phyloP scores from a whole-genome alignment of 176 grass and related monocot genomes.

The Guadua angustifolia region DNA sequence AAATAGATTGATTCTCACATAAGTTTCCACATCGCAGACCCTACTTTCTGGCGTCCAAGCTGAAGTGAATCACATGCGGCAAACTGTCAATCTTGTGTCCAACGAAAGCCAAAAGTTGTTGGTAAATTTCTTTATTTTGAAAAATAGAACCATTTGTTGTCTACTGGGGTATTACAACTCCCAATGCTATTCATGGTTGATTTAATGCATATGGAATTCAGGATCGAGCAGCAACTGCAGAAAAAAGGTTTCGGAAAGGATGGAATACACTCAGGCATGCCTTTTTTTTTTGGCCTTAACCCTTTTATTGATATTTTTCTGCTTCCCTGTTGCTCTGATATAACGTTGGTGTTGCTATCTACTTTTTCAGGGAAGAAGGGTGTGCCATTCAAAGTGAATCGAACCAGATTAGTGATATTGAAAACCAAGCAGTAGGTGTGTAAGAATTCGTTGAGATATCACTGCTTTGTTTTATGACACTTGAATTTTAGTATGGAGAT shows the following conservation, averaged over 20 bases:
- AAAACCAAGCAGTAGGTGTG: slow-evolving; percentile 59
- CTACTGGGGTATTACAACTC: not conserved
- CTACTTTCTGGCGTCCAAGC: slow-evolving; percentile 61
- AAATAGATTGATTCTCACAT: slow-evolving; percentile 18
- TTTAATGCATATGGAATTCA: slow-evolving; percentile 35
- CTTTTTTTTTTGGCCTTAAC: not conserved
- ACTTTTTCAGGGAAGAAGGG: slow-evolving; percentile 53
- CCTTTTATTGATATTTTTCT: not conserved
- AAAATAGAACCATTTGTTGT: not conserved
- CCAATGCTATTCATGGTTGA: not conserved
- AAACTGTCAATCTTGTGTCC: slow-evolving; percentile 65
- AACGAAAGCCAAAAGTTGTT: slow-evolving; percentile 63
- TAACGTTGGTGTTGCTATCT: not conserved
- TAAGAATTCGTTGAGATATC: slow-evolving; percentile 8
- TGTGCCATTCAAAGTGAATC: slow-evolving; percentile 51
- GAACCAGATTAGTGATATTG: slow-evolving; percentile 54
- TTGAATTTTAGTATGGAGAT: not conserved
- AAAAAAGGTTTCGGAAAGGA: slow-evolving; percentile 62
- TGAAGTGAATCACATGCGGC: slow-evolving; percentile 59
- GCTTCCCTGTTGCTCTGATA: slow-evolving; percentile 12
- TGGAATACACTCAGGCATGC: slow-evolving; percentile 66
- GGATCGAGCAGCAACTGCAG: slow-evolving; percentile 55
- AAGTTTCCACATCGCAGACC: slow-evolving; percentile 43
- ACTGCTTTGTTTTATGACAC: not conserved
- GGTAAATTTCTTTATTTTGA: slow-evolving; percentile 42